These are phyloP conservation scores for Debaryomyces udenii DNA, from an alignment of 1,139 yeast species.

Conservation along the genomic window DNA sequence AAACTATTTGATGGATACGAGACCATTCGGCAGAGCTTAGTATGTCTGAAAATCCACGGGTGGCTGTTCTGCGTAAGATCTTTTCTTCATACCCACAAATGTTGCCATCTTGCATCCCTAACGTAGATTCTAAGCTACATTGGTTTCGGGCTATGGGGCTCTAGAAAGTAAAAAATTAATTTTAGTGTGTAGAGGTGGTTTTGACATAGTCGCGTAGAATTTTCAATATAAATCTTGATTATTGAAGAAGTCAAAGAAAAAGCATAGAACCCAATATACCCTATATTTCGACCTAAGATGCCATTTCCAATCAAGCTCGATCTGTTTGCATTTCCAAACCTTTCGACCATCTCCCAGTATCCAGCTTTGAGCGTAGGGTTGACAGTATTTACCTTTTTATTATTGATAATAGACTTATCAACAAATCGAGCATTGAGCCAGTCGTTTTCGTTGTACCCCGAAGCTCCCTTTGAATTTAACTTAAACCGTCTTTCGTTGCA, in stretches of 20 bases:
- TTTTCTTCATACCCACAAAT: too few relatives aligned
- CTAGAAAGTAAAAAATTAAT: too few relatives aligned
- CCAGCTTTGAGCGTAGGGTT: conserved; percentile 76
- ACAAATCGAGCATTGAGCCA: conserved; percentile 20
- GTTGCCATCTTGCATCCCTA: too few relatives aligned
- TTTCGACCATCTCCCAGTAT: conserved; percentile 17
- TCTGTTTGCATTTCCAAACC: conserved; percentile 12
- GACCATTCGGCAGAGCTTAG: too few relatives aligned
- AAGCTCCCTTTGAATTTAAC: conserved; percentile 58
- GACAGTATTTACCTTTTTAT: conserved; percentile 52
- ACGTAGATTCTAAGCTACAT: too few relatives aligned
- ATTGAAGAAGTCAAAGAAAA: too few relatives aligned
- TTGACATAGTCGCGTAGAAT: neutral
- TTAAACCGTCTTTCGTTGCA: conserved; percentile 72
- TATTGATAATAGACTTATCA: conserved; percentile 35
- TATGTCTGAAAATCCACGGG: too few relatives aligned
- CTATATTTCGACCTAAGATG: conserved; percentile 8
- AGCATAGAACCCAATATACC: too few relatives aligned
- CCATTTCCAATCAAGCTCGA: conserved; percentile 14
- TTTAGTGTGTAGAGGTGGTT: too few relatives aligned
- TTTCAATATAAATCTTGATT: neutral
- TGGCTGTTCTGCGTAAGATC: too few relatives aligned
- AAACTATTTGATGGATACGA: too few relatives aligned
- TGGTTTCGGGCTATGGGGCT: too few relatives aligned
- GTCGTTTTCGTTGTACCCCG: conserved; percentile 50